Evolutionary conservation across 257 asterid genomes (phyloP).

Genomic region (Plectranthus barbatus): DNA sequence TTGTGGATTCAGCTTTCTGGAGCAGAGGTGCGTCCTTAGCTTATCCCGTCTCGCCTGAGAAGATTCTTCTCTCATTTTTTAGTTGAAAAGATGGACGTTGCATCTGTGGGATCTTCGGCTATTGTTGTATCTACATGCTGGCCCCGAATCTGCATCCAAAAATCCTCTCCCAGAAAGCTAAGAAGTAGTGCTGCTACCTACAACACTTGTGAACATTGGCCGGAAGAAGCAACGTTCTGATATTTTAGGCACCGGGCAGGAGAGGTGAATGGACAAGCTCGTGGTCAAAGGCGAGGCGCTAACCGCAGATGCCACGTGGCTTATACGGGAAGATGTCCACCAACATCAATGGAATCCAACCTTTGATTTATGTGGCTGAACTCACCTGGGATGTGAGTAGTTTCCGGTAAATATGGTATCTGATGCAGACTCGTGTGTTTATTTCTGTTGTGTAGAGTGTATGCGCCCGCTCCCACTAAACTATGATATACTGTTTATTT

Average conservation of each 20-base stretch:
- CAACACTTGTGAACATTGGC: too few relatives aligned
- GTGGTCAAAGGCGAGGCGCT: not conserved
- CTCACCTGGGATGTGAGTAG: not conserved
- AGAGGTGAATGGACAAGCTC: not conserved
- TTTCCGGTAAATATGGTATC: not conserved
- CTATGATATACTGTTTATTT: too few relatives aligned
- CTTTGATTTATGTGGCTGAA: not conserved
- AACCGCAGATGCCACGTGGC: not conserved
- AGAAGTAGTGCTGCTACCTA: not conserved
- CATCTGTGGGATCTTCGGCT: not conserved
- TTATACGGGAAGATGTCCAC: not conserved
- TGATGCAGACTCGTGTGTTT: not conserved
- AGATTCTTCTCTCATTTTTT: not conserved
- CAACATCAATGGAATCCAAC: not conserved
- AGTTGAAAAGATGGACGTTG: not conserved
- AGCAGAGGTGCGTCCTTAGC: not conserved
- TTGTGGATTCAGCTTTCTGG: not conserved
- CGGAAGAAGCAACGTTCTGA: not conserved
- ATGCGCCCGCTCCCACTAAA: too few relatives aligned
- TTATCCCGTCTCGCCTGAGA: not conserved
- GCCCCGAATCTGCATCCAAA: not conserved
- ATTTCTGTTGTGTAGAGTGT: too few relatives aligned
- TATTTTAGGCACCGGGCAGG: not conserved
- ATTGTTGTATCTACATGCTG: constrained; percentile 5
- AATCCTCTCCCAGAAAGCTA: not conserved